phyloP scores from a whole-genome alignment of 306 rosid genomes.

The Glycine soja region DNA sequence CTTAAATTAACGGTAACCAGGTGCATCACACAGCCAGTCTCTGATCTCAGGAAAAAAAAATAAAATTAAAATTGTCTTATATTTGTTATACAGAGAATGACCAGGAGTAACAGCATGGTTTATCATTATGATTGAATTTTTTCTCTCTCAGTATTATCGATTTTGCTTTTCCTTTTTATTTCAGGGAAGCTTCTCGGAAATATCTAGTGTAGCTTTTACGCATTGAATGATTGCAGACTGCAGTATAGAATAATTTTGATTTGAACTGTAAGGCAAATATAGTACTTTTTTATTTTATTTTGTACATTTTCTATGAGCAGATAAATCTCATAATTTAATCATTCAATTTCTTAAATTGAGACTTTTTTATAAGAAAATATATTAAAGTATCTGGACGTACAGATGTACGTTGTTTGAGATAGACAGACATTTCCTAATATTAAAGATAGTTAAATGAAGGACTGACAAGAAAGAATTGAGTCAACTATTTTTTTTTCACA shows the following conservation, averaged over 20 bases:
- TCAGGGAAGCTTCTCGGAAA: too few relatives aligned
- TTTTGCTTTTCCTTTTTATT: too few relatives aligned
- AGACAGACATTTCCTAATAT: neutral
- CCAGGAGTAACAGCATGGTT: too few relatives aligned
- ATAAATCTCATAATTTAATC: neutral
- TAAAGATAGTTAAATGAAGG: neutral
- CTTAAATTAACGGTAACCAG: too few relatives aligned
- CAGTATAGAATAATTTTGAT: too few relatives aligned
- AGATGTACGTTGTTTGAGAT: neutral
- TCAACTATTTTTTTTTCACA: neutral
- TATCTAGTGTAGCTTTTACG: too few relatives aligned
- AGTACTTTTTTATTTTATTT: neutral
- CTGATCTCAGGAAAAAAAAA: too few relatives aligned
- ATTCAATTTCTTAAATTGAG: neutral
- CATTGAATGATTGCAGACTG: too few relatives aligned
- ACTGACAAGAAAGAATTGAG: neutral
- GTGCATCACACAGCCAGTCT: too few relatives aligned
- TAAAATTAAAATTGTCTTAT: neutral
- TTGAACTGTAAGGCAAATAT: too few relatives aligned
- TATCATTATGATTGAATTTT: neutral
- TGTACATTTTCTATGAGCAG: neutral
- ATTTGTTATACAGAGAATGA: too few relatives aligned
- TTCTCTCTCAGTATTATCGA: neutral
- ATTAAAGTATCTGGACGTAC: neutral
- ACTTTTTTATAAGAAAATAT: neutral